Evolutionary conservation across 371 early-diverging fungal genomes (phyloP), one percentile per base, ranked within the genome.

Genomic region (Circinella minor): DNA sequence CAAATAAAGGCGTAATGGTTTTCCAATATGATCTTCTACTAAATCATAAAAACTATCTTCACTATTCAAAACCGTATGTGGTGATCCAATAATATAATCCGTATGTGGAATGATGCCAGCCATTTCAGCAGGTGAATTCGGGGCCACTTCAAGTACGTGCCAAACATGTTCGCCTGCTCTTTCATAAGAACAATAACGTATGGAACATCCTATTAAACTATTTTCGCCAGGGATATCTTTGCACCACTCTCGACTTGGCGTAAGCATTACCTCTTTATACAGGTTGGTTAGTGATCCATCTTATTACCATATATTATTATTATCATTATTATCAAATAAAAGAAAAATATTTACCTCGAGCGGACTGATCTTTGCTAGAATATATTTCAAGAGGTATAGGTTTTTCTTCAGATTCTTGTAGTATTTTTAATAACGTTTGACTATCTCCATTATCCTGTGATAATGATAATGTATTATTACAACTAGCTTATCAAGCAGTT

Each of bases 151-250:
- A 68, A 92, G 66, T n/a, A 93, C 85, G 68, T 92, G 93, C 93
- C 93, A 92, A 11, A 75, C 90, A 69, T 91, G 84, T 63, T 91
- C 90, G 18, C 86, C 86, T 15, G 87, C 89, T 11, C 80, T 77
- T 49, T 89, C 90, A 81, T 87, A 91, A 34, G 89, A 85, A 70
- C 93, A 94, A 69, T 85, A 91, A 34, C 92, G 85, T 63, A 93
- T 89, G n/a, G 86, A 87, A 67, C 91, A 92, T 15, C 93, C 93
- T 15, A 72, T 63, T 39, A 61, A 73, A 55, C 87, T 85, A 51
- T 77, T 80, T 69, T 82, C 81, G 66, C 79, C 74, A 6, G 78
- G 79, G 49, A 77, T 77, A 34, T 73, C 70, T 48, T 74, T 71
- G 55, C 76, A 77, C 90, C 90, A 90, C 10, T 80, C 74, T 67